A percentile compares a stretch with the other conserved stretches of the same genome.
phyloP scores from a whole-genome alignment of 176 grass and related monocot genomes.

The Triticum monococcum region DNA sequence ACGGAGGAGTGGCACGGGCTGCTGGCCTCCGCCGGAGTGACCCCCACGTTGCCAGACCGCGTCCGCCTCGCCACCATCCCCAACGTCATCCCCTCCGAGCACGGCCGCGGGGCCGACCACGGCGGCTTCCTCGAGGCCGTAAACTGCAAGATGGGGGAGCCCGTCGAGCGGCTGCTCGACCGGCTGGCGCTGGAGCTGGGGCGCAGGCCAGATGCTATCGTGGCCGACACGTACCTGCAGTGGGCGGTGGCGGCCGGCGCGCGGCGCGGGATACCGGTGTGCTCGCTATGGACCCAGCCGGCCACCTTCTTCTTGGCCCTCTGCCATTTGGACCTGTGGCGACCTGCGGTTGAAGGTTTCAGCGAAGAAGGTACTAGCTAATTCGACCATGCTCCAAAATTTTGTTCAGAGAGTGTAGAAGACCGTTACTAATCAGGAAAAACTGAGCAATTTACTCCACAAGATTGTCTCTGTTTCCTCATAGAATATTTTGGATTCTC shows the following conservation, averaged over 20 bases:
- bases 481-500: too few relatives aligned
- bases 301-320: constrained; percentile 50
- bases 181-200: not conserved
- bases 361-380: constrained; percentile 35
- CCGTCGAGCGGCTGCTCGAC: constrained; percentile 52
- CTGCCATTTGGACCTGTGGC: constrained; percentile 41
- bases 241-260: constrained; percentile 50
- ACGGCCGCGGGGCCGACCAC: constrained; percentile 34
- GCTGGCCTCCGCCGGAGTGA: constrained; percentile 20
- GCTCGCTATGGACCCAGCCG: constrained; percentile 55
- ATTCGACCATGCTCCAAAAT: not conserved
- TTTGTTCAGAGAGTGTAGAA: too few relatives aligned
- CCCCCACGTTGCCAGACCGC: constrained; percentile 17
- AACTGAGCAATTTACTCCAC: not conserved
- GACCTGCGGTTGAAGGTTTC: not conserved
- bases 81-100: constrained; percentile 65
- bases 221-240: constrained; percentile 52
- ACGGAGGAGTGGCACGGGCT: constrained; percentile 70
- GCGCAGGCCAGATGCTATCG: constrained; percentile 25
- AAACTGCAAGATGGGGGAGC: constrained; percentile 35
- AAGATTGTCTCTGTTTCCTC: too few relatives aligned
- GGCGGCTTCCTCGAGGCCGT: constrained; percentile 52
- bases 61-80: constrained; percentile 51
- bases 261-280: constrained; percentile 48
- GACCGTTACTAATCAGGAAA: too few relatives aligned